These are phyloP conservation scores for Solanum sitiens DNA, from an alignment of 257 asterid genomes.

Conservation along the genomic window DNA sequence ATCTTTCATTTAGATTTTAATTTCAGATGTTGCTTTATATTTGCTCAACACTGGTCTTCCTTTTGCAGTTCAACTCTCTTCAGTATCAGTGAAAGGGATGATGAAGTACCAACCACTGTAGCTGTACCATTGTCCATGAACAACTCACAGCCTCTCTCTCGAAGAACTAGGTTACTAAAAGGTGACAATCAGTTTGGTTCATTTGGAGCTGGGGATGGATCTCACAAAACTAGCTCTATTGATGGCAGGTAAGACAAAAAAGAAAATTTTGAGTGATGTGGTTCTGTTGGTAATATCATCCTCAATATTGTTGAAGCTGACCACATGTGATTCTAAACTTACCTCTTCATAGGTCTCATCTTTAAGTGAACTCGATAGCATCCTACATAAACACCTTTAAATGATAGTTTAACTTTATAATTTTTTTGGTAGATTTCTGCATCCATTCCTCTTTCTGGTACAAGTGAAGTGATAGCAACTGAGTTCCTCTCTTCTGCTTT, in stretches of 20 bases:
- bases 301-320: neutral
- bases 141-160: conserved; percentile 67
- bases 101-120: conserved; percentile 55
- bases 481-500: conserved; percentile 7
- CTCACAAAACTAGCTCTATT: conserved; percentile 48
- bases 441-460: neutral
- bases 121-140: conserved; percentile 46
- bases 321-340: neutral
- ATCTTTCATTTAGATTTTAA: neutral
- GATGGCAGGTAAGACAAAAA: conserved; percentile 70
- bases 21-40: neutral
- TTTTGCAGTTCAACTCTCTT: conserved; percentile 63
- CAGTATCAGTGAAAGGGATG: conserved; percentile 60
- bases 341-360: neutral
- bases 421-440: neutral
- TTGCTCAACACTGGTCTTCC: neutral
- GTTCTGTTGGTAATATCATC: neutral
- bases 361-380: neutral
- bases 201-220: conserved; percentile 54
- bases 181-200: conserved; percentile 54
- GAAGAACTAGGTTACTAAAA: conserved; percentile 84
- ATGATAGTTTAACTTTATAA: neutral
- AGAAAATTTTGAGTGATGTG: neutral
- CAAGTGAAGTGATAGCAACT: neutral
- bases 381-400: neutral